A percentile compares a stretch with the other conserved stretches of the same genome.
phyloP scores from a whole-genome alignment of 225 moss, liverwort and hornwort genomes.

The Antitrichia curtipendula region DNA sequence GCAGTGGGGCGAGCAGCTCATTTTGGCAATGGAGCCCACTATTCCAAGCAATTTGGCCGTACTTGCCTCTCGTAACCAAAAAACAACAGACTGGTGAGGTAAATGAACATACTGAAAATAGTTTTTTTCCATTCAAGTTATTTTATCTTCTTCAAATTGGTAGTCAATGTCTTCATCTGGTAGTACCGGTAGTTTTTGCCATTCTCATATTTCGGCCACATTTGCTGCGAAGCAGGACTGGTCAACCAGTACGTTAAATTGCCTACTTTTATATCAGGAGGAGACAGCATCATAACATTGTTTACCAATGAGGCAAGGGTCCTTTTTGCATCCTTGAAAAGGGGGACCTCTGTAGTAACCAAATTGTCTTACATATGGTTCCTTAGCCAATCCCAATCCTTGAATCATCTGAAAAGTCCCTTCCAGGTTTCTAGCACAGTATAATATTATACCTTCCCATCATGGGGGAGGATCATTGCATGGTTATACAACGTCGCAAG shows the following conservation, averaged over 20 bases:
- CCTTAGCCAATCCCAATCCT: background rate
- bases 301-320: background rate
- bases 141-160: background rate
- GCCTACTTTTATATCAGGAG: background rate
- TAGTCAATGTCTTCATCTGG: background rate
- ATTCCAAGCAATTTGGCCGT: fast-evolving
- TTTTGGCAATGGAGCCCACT: background rate
- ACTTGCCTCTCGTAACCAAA: too few relatives aligned
- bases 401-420: too few relatives aligned
- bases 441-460: background rate
- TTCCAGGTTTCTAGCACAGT: fast-evolving
- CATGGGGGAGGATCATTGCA: background rate
- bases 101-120: background rate
- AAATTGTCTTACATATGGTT: background rate
- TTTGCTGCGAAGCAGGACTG: background rate
- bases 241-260: background rate
- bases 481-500: background rate
- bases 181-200: background rate
- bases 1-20: background rate
- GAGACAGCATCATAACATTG: background rate
- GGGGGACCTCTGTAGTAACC: fast-evolving
- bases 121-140: background rate
- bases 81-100: too few relatives aligned
- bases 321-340: background rate
- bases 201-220: background rate